Conservation (phyloP, 306 rosid genomes). For the Lagenaria siceraria region DNA sequence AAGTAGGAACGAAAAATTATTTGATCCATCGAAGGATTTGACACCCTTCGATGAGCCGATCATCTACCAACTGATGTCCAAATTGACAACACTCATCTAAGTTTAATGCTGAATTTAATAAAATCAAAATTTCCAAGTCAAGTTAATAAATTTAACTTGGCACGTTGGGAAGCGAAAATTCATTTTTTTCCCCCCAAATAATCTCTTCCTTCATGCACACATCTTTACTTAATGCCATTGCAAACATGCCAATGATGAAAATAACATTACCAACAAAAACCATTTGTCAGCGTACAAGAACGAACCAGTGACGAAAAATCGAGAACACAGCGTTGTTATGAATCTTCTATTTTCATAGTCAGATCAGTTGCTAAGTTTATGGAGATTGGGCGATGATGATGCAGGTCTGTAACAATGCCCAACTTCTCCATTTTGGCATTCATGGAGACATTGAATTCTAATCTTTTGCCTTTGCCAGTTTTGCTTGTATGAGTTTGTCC, state of each 20-base stretch:
- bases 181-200: too few species aligned
- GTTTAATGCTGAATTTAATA: too few species aligned
- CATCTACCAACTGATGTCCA: too few species aligned
- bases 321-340: background rate
- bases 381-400: background rate
- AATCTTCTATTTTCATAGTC: background rate
- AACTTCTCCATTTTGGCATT: conserved; percentile 7
- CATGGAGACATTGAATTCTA: conserved; percentile 31
- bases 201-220: background rate
- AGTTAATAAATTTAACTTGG: too few species aligned
- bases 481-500: conserved; percentile 74
- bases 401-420: background rate
- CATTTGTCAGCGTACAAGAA: background rate
- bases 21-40: too few species aligned
- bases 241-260: background rate
- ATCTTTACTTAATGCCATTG: background rate
- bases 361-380: background rate
- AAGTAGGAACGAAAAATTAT: too few species aligned
- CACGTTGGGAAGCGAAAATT: too few species aligned
- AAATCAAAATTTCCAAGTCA: too few species aligned
- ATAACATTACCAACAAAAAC: background rate
- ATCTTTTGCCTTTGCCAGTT: conserved; percentile 52
- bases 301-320: background rate
- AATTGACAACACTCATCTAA: too few species aligned
- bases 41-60: too few species aligned